Percentiles rank a stretch among this genome's conserved stretches.
Conservation (phyloP, 2,329 filamentous ascomycete genomes). For the Aspergillus intermedius region DNA sequence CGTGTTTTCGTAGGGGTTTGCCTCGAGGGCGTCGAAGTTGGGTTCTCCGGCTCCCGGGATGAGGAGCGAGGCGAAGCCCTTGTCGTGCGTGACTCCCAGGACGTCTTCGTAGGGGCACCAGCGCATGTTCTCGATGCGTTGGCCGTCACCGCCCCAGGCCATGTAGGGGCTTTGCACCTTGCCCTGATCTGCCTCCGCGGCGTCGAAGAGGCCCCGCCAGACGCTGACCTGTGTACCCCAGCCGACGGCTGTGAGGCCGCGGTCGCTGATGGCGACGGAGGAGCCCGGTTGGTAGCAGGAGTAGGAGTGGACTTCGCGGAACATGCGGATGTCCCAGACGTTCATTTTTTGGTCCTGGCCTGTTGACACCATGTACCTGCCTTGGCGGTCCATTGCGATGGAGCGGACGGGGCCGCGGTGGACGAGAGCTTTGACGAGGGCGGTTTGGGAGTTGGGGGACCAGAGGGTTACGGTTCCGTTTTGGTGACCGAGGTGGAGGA, state of each 20-base stretch:
- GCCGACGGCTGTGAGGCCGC: slow-evolving; percentile 77
- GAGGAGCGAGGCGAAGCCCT: slow-evolving; percentile 83
- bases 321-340: slow-evolving; percentile 94
- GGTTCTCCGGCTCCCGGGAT: slow-evolving; percentile 93
- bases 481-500: slow-evolving; percentile 87
- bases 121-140: slow-evolving; percentile 68
- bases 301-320: slow-evolving; percentile 87
- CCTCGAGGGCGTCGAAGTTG: slow-evolving; percentile 89
- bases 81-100: slow-evolving; percentile 74
- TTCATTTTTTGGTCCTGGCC: slow-evolving; percentile 87
- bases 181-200: slow-evolving; percentile 61
- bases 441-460: slow-evolving; percentile 84
- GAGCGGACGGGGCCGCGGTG: slow-evolving; percentile 84
- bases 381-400: slow-evolving; percentile 78
- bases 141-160: slow-evolving; percentile 82
- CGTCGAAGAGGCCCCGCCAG: slow-evolving; percentile 85
- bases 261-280: slow-evolving; percentile 81
- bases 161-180: slow-evolving; percentile 88
- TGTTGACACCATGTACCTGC: slow-evolving; percentile 90
- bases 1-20: slow-evolving; percentile 88
- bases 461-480: slow-evolving; percentile 92
- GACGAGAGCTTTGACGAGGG: slow-evolving; percentile 83
- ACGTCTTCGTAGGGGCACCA: slow-evolving; percentile 97
- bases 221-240: slow-evolving; percentile 85
- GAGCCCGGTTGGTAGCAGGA: slow-evolving; percentile 75